phyloP scores from a whole-genome alignment of 768 basidiomycete species.

The Xerocomus brunneocitrinus region DNA sequence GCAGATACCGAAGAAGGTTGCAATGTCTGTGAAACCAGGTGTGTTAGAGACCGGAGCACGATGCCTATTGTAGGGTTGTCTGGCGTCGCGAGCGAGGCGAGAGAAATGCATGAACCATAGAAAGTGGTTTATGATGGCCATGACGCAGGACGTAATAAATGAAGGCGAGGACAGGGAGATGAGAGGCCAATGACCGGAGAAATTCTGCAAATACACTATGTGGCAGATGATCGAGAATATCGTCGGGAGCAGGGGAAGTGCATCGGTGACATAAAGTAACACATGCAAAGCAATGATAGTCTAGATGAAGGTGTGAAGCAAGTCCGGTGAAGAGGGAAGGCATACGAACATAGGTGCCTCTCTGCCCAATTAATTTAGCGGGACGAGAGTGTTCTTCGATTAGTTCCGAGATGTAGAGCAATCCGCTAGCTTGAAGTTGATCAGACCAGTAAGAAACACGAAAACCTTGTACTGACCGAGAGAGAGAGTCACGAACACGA shows the following conservation, averaged over 20 bases:
- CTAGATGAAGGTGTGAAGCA: slow-evolving; percentile 38
- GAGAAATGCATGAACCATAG: slow-evolving; percentile 97
- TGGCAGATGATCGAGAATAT: slow-evolving; percentile 83
- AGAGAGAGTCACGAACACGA: slow-evolving; percentile 88
- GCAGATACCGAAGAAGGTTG: slow-evolving; percentile 79
- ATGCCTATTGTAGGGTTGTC: slow-evolving; percentile 46
- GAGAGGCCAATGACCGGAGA: slow-evolving; percentile 84
- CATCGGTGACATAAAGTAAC: slow-evolving; percentile 73
- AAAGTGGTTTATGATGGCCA: slow-evolving; percentile 90
- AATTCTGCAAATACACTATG: slow-evolving; percentile 87
- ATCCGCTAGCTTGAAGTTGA: slow-evolving; percentile 68
- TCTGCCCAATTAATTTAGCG: slow-evolving; percentile 79
- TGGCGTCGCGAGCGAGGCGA: slow-evolving; percentile 57
- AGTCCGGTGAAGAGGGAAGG: background rate
- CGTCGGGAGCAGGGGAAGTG: slow-evolving; percentile 70
- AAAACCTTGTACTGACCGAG: slow-evolving; percentile 55
- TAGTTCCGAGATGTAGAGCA: slow-evolving; percentile 89
- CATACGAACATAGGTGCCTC: slow-evolving; percentile 80
- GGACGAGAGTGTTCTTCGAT: slow-evolving; percentile 89
- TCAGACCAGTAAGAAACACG: slow-evolving; percentile 4
- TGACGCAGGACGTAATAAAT: slow-evolving; percentile 79
- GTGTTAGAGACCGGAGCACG: slow-evolving; percentile 31
- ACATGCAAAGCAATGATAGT: slow-evolving; percentile 73
- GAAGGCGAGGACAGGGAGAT: slow-evolving; percentile 83
- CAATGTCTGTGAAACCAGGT: slow-evolving; percentile 66